Conservation (phyloP, 192 early-diverging fungal species). For the Entophlyctis helioformis region DNA sequence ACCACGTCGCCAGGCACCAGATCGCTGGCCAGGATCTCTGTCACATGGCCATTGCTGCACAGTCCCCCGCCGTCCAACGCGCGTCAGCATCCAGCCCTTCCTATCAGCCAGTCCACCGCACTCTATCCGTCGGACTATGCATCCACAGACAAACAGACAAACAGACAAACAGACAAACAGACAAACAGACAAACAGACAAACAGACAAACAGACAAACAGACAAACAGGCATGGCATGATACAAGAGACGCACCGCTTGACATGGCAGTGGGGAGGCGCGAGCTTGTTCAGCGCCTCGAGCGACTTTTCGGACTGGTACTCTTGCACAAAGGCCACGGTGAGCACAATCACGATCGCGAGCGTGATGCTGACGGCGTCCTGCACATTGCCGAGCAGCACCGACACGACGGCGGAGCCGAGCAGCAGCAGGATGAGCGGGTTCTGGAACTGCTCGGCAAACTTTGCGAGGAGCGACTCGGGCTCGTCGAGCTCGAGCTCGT, state of each 20-base stretch:
- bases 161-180: no score
- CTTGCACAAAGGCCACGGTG: constrained; percentile 78
- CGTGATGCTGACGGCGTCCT: constrained; percentile 77
- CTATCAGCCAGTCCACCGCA: no score
- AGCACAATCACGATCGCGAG: constrained; percentile 67
- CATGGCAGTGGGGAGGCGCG: constrained; percentile 75
- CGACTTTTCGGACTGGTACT: constrained; percentile 76
- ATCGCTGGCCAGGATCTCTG: constrained; percentile 60
- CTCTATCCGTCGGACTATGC: no score
- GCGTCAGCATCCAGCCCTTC: no score
- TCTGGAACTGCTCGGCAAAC: constrained; percentile 77
- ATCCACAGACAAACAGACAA: no score
- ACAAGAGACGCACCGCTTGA: constrained; percentile 52
- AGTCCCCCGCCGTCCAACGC: no score
- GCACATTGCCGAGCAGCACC: constrained; percentile 57
- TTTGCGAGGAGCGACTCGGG: constrained; percentile 55
- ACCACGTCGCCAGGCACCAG: constrained; percentile 91
- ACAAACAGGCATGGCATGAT: no score
- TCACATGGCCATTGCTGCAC: constrained; percentile 44
- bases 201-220: no score
- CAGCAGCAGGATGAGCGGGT: constrained; percentile 71
- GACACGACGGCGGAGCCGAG: constrained; percentile 63
- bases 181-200: no score
- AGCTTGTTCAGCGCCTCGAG: constrained; percentile 73
- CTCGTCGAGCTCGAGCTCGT: constrained; percentile 57